A percentile compares a stretch with the other conserved stretches of the same genome.
Conservation (phyloP, 2,329 filamentous ascomycete species). For the Venturia asperata region DNA sequence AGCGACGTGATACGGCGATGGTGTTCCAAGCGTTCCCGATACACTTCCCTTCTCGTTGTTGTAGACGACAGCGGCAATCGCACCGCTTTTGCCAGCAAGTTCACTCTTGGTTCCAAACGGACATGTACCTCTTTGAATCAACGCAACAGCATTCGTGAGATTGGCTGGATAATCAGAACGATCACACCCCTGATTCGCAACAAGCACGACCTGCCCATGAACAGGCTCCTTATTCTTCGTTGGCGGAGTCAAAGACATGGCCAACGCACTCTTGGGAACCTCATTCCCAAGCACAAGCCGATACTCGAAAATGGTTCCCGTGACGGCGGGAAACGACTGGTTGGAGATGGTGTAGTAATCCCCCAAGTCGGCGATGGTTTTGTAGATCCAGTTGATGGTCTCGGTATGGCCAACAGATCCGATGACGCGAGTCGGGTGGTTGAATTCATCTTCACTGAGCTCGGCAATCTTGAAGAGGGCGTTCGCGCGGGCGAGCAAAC, state of each 20-base stretch:
- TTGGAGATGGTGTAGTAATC: slow-evolving; percentile 57
- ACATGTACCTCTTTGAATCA: slow-evolving; percentile 19
- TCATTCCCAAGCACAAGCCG: slow-evolving; percentile 30
- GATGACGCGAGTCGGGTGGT: slow-evolving; percentile 64
- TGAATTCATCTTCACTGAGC: slow-evolving; percentile 52
- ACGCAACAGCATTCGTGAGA: slow-evolving; percentile 12
- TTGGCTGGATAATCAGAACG: slow-evolving; percentile 15
- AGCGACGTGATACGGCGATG: slow-evolving; percentile 52
- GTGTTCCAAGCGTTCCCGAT: slow-evolving; percentile 56
- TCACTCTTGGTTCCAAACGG: slow-evolving; percentile 17
- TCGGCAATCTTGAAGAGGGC: slow-evolving; percentile 57
- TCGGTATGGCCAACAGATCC: slow-evolving; percentile 34
- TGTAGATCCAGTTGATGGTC: slow-evolving; percentile 28
- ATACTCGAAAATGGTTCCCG: slow-evolving; percentile 27
- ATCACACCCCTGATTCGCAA: slow-evolving; percentile 25
- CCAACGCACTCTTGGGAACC: slow-evolving; percentile 30
- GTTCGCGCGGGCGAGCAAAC: slow-evolving; percentile 53
- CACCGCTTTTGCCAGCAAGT: slow-evolving; percentile 47
- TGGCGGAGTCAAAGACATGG: slow-evolving; percentile 33
- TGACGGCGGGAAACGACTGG: slow-evolving; percentile 32
- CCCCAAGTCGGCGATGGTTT: slow-evolving; percentile 39
- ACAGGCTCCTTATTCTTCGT: slow-evolving; percentile 34
- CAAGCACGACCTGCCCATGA: slow-evolving; percentile 30
- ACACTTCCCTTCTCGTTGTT: slow-evolving; percentile 60
- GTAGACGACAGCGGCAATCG: slow-evolving; percentile 65